Base-by-base conservation (phyloP, 768 basidiomycete species). In the Coprinopsis sp. region DNA sequence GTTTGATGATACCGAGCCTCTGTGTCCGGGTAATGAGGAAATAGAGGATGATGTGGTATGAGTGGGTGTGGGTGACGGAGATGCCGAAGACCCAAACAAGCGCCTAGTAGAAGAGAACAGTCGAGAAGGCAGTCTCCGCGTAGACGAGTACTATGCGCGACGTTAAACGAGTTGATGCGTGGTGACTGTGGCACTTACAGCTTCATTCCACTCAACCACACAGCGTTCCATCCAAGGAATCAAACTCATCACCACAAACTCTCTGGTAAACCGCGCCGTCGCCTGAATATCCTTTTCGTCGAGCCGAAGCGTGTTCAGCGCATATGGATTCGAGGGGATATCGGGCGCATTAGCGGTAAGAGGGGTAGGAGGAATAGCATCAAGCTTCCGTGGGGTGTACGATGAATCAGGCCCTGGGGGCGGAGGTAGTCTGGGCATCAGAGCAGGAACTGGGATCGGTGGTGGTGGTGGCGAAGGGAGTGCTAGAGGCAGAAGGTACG, bases 181-280 rank as follows among this genome's bases (percentile, higher is more conserved):
- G 33, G n/a, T 7, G 12, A 48, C 23, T 29, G 18, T 42, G 30
- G 43, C 38, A 61, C 69, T 37, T 56, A 87, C 85, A 48, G 73
- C 73, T 69, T 98, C 94, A 60, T 96, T 97, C 91, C 93, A 95
- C 52, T 95, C 90, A 37, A 91, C 54, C 4, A 94, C 87, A 62
- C 84, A 85, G 58, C 85, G 90, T 67, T 98, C 95, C 91, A 98
- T 94, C 90, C 90, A 97, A 1, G 94, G 94, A 2, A 97, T 63
- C 36, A 98, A 65, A 58, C 88, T 93, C 81, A 88, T 91, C 10
- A 84, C 82, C 3, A 91, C 73, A 54, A 97, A 86, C 63, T 96
- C 94, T 36, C 92, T 78, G 8, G 90, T 76, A 56, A 97, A 91
- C 44, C 79, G 77, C 0, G 82, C 81, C 5, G 82, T 78, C 54